Base-by-base conservation (phyloP, 1,284 basidiomycete genomes). In the Sphagnurus paluster region DNA sequence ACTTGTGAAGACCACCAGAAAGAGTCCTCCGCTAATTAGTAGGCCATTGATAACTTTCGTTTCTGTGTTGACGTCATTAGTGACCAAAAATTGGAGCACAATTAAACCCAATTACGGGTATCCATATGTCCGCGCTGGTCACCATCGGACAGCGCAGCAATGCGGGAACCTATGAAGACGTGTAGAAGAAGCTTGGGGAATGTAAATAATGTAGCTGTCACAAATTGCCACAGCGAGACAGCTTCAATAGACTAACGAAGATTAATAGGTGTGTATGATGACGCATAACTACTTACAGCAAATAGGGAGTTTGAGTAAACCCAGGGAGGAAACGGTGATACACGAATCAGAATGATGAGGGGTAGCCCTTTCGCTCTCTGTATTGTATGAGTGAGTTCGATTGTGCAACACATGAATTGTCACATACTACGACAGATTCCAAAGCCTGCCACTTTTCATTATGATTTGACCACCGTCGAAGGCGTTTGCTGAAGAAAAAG, bases 281-380 rank as follows among this genome's bases (percentile, higher is more conserved):
- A n/a, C 2, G n/a, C 30, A 8, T 16, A 25, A 39, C 23, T 4
- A 70, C 83, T 68, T 53, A 87, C 87, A 29, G 88, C 83, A 58
- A 92, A 90, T 10, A 91, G 69, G 0, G 82, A 71, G 54, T 90
- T 92, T 11, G 85, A 80, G 59, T 90, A 92, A 1, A 84, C 83
- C 87, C 87, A 86, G 14, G 90, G 88, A 43, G 90, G 88, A 59
- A 93, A 80, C 2, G 90, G 85, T 5, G 86, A 90, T 16, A 89
- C 64, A n/a, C 90, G 80, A 54, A 92, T 84, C 36, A 93, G 74
- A 54, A 90, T 77, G 36, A 93, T 88, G 17, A 93, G 68, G 13
- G 84, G 84, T 10, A 92, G 68, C 5, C 89, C 86, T 60, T 83
- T 86, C 9, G 80, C 76, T 54, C 68, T 72, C 86, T 88, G 39